These are phyloP conservation scores for Monosporascus sp. DNA, from an alignment of 2,329 filamentous ascomycete species.

Conservation along the genomic window DNA sequence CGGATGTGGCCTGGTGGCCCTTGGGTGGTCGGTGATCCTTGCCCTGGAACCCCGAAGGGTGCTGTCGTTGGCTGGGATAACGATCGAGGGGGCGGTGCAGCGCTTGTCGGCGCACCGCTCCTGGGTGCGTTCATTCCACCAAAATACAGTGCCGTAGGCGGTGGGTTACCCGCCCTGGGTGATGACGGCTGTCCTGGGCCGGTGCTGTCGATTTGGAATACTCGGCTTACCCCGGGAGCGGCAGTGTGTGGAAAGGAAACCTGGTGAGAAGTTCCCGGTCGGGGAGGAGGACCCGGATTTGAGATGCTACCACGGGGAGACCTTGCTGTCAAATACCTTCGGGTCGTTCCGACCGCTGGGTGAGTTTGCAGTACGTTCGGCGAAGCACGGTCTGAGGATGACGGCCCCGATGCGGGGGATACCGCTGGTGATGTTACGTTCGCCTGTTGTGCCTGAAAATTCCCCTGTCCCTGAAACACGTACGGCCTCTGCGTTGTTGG, in stretches of 20 bases:
- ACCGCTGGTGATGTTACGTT: constrained; percentile 14
- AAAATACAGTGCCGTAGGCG: constrained; percentile 20
- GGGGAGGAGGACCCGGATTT: constrained; percentile 28
- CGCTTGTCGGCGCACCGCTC: constrained; percentile 14
- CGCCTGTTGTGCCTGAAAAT: constrained; percentile 15
- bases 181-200: constrained; percentile 14
- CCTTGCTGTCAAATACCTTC: constrained; percentile 52
- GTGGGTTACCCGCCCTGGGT: constrained; percentile 14
- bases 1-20: constrained; percentile 7
- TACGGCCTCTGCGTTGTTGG: constrained; percentile 18
- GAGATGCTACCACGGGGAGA: constrained; percentile 52
- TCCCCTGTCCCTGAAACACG: constrained; percentile 15
- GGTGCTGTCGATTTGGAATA: constrained; percentile 12
- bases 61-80: constrained; percentile 17
- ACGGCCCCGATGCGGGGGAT: constrained; percentile 18
- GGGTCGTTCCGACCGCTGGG: constrained; percentile 25
- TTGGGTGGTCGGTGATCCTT: background rate
- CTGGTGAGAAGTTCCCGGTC: constrained; percentile 25
- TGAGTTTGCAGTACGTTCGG: constrained; percentile 25
- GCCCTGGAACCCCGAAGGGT: background rate
- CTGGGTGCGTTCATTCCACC: constrained; percentile 13
- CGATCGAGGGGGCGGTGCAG: constrained; percentile 17
- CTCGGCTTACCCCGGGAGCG: constrained; percentile 12
- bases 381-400: constrained; percentile 26
- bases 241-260: constrained; percentile 15